Percentiles rank a stretch among this genome's conserved stretches.
Evolutionary conservation across 306 rosid species (phyloP).

Genomic region (Cicer chorassanicum): DNA sequence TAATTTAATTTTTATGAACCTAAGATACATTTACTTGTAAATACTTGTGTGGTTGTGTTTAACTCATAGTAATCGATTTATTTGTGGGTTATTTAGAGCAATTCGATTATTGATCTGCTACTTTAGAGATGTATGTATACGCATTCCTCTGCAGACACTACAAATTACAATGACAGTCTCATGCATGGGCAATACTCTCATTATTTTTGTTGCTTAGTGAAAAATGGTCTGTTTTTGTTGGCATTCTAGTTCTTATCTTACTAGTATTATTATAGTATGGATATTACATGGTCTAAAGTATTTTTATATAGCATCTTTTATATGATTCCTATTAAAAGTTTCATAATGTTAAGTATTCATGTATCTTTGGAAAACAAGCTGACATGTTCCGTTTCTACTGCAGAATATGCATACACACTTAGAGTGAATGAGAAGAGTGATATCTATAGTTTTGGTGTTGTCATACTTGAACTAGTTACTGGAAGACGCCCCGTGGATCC

Average conservation of each 20-base stretch:
- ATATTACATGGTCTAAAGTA: slow-evolving; percentile 14
- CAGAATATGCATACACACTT: slow-evolving; percentile 95
- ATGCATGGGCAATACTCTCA: slow-evolving; percentile 23
- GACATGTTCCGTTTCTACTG: slow-evolving; percentile 34
- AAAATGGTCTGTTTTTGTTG: slow-evolving; percentile 16
- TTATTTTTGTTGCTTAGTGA: slow-evolving; percentile 34
- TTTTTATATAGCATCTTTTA: slow-evolving; percentile 23
- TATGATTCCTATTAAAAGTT: background rate
- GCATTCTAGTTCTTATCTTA: slow-evolving; percentile 1
- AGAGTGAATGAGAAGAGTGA: slow-evolving; percentile 96
- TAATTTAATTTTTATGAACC: slow-evolving; percentile 3
- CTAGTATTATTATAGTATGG: background rate
- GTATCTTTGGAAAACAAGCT: slow-evolving; percentile 17
- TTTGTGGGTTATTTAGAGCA: slow-evolving; percentile 26
- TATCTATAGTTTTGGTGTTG: slow-evolving; percentile 95
- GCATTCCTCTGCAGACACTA: slow-evolving; percentile 10
- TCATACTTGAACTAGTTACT: slow-evolving; percentile 78
- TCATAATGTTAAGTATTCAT: background rate
- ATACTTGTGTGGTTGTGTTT: slow-evolving; percentile 30
- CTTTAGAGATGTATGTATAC: background rate
- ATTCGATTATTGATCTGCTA: slow-evolving; percentile 23
- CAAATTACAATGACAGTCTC: slow-evolving; percentile 12
- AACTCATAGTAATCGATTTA: background rate
- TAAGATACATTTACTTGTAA: slow-evolving; percentile 10
- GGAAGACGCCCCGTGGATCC: slow-evolving; percentile 85